Conservation (phyloP, 2,329 filamentous ascomycete species). For the Scedosporium aurantiacum region DNA sequence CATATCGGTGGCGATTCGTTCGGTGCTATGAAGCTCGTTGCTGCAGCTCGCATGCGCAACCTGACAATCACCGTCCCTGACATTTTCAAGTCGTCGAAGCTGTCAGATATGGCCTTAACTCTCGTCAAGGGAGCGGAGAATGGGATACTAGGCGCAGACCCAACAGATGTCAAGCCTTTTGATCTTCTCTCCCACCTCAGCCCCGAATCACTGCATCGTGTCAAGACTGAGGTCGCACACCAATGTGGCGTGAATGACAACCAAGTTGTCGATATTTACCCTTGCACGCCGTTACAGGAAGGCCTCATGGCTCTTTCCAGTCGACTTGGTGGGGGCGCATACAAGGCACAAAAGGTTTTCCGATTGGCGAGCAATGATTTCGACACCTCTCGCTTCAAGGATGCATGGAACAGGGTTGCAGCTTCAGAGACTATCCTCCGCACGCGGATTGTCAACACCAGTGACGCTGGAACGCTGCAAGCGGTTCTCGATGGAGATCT, state of each 20-base stretch:
- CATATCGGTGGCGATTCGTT: constrained; percentile 35
- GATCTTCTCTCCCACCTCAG: not conserved
- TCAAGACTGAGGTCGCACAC: not conserved
- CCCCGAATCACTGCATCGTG: not conserved
- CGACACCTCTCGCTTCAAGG: too few relatives aligned
- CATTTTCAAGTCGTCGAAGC: constrained; percentile 26
- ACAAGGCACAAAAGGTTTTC: constrained; percentile 20
- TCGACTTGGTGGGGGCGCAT: constrained; percentile 44
- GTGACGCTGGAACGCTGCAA: too few relatives aligned
- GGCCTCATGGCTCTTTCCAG: constrained; percentile 25
- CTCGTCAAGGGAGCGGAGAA: not conserved
- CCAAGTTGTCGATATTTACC: constrained; percentile 23
- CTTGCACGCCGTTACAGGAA: constrained; percentile 29
- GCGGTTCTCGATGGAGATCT: too few relatives aligned
- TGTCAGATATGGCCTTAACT: constrained; percentile 28
- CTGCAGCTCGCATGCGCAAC: constrained; percentile 23
- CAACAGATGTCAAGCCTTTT: not conserved
- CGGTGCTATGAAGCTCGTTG: constrained; percentile 29
- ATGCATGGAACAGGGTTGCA: too few relatives aligned
- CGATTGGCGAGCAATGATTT: too few relatives aligned
- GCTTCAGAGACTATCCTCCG: too few relatives aligned
- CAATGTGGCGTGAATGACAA: constrained; percentile 7
- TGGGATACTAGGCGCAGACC: not conserved
- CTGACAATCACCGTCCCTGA: constrained; percentile 30
- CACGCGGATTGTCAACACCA: too few relatives aligned